These are phyloP conservation scores for Penicillium samsonianum DNA, from an alignment of 495 filamentous ascomycete genomes.

Conservation along the genomic window DNA sequence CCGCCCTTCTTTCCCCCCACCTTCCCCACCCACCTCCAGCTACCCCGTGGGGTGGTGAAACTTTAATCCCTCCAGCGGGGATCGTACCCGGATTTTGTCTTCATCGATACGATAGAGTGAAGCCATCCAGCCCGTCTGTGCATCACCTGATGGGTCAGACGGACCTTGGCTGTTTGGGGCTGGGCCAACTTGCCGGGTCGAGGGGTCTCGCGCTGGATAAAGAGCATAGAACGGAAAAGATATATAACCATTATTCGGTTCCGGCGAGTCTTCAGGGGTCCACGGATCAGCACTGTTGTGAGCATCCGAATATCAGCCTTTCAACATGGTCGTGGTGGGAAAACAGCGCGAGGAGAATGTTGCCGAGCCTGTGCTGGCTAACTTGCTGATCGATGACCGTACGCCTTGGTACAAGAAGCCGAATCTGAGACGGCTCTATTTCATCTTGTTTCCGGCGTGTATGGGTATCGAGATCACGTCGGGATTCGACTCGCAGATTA, in stretches of 20 bases:
- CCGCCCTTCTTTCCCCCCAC: too few relatives aligned
- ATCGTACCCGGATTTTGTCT: slow-evolving; percentile 13
- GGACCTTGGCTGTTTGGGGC: slow-evolving; percentile 4
- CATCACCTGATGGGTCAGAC: slow-evolving; percentile 4
- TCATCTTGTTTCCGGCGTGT: slow-evolving; percentile 63
- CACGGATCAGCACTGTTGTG: slow-evolving; percentile 12
- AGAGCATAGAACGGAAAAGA: slow-evolving; percentile 2
- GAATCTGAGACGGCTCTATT: slow-evolving; percentile 61
- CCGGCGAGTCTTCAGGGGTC: slow-evolving; percentile 7
- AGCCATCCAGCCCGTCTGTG: slow-evolving; percentile 3
- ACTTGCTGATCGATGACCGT: slow-evolving; percentile 25
- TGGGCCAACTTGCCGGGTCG: too few relatives aligned
- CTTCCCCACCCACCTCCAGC: slow-evolving; percentile 4
- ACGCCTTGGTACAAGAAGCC: slow-evolving; percentile 61
- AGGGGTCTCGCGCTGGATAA: slow-evolving; percentile 6
- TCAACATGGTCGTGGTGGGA: slow-evolving; percentile 25
- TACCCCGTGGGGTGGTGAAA: slow-evolving; percentile 16
- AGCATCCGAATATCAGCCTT: slow-evolving; percentile 10
- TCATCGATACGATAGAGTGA: slow-evolving; percentile 7
- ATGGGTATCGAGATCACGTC: slow-evolving; percentile 74
- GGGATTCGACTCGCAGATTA: slow-evolving; percentile 71
- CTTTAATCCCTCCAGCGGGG: slow-evolving; percentile 13
- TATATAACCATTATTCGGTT: slow-evolving; percentile 12
- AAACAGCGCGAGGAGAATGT: slow-evolving; percentile 37
- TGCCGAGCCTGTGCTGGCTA: slow-evolving; percentile 31